Evolutionary conservation across 495 filamentous ascomycete genomes (phyloP).

Genomic region (Neurospora africana): DNA sequence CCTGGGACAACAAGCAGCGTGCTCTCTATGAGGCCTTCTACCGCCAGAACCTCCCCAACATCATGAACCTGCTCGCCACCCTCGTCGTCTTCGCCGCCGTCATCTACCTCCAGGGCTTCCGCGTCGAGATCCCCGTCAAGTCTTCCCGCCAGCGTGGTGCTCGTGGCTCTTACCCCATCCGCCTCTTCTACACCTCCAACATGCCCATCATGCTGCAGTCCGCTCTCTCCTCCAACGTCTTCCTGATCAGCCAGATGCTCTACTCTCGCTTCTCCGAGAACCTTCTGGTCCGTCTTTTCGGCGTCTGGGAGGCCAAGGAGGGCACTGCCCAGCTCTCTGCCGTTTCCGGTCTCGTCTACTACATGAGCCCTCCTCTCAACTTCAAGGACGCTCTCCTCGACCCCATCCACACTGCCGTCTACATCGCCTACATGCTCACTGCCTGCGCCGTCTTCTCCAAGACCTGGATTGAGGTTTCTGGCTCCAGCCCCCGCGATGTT

Average conservation of each 20-base stretch:
- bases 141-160: conserved; percentile 97
- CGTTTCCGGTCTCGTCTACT: conserved; percentile 87
- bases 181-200: conserved; percentile 80
- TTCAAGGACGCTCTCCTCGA: conserved; percentile 93
- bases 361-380: conserved; percentile 97
- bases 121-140: conserved; percentile 99
- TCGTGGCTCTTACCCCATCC: conserved; percentile 72
- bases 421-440: conserved; percentile 92
- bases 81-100: conserved; percentile 89
- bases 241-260: conserved; percentile 97
- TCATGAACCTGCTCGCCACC: conserved; percentile 96
- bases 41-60: conserved; percentile 97
- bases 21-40: conserved; percentile 98
- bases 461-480: conserved; percentile 99
- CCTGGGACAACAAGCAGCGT: conserved; percentile 96
- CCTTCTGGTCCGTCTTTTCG: conserved; percentile 89
- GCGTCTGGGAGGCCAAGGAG: conserved; percentile 96
- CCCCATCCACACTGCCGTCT: conserved; percentile 92
- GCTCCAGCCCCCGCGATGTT: conserved; percentile 92
- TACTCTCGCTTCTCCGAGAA: conserved; percentile 98
- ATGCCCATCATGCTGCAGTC: conserved; percentile 99
- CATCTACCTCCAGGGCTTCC: conserved; percentile 99
- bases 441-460: conserved; percentile 99
- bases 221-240: conserved; percentile 96
- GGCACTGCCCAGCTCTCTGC: conserved; percentile 93